A percentile compares a stretch with the other conserved stretches of the same genome.
Evolutionary conservation across 805 yeast species (phyloP).

Genomic region (Tetrapisispora nanseiensis): DNA sequence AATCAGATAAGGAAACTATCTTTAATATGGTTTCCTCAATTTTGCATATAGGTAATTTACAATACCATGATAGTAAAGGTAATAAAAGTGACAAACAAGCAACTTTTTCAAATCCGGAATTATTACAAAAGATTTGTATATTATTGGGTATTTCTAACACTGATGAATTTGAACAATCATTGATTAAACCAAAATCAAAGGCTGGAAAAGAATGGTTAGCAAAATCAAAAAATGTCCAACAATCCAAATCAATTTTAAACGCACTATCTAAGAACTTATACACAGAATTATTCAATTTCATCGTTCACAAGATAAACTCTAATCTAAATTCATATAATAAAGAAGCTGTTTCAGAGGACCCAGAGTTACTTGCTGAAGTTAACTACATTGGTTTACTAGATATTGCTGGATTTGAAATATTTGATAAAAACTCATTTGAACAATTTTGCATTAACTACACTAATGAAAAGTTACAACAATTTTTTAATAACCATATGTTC

Average conservation of each 20-base stretch:
- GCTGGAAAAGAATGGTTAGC: conserved; percentile 84
- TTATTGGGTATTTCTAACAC: conserved; percentile 52
- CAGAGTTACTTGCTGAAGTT: not conserved
- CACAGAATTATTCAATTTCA: conserved; percentile 69
- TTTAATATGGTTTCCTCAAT: conserved; percentile 64
- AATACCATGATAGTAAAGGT: conserved; percentile 44
- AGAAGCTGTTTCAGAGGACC: not conserved
- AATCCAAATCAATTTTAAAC: conserved; percentile 72
- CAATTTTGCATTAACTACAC: conserved; percentile 96
- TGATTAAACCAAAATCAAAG: conserved; percentile 72
- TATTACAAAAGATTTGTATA: conserved; percentile 37
- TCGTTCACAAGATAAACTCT: conserved; percentile 67
- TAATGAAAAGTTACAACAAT: conserved; percentile 94
- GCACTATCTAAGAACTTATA: conserved; percentile 82
- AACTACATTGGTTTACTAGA: conserved; percentile 89
- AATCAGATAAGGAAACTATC: conserved; percentile 45
- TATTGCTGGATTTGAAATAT: conserved; percentile 97
- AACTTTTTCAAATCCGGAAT: conserved; percentile 33
- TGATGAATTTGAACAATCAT: conserved; percentile 44
- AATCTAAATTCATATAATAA: conserved; percentile 35
- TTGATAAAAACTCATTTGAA: conserved; percentile 87
- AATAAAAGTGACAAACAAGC: conserved; percentile 57
- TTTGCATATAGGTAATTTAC: conserved; percentile 77
- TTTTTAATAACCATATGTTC: conserved; percentile 95
- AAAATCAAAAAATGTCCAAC: conserved; percentile 68